phyloP scores from a whole-genome alignment of 1,139 yeast species.

The Nakaseomyces sp. region DNA sequence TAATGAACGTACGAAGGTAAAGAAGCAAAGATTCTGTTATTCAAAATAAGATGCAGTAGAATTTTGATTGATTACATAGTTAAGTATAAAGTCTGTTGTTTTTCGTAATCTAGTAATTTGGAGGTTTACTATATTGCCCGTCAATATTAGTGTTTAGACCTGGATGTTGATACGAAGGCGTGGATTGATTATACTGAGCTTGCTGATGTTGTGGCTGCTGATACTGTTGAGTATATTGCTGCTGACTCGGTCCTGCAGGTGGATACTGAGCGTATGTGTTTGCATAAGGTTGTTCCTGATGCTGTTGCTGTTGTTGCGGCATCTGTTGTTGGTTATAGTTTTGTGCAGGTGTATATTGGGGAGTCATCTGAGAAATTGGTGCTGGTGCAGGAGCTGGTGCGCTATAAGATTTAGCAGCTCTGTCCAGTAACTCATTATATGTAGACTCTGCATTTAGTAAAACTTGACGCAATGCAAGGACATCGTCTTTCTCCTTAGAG shows the following conservation, averaged over 20 bases:
- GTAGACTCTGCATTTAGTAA: slow-evolving; percentile 56
- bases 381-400: slow-evolving; percentile 7
- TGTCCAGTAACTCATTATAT: slow-evolving; percentile 63
- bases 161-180: background rate
- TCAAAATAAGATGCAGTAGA: no score
- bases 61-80: no score
- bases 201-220: slow-evolving; percentile 13
- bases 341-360: background rate
- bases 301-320: slow-evolving; percentile 11
- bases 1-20: no score
- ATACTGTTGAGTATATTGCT: background rate
- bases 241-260: background rate
- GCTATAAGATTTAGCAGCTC: slow-evolving; percentile 23
- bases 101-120: background rate
- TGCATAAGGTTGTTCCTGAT: slow-evolving; percentile 1
- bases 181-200: background rate
- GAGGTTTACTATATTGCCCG: background rate
- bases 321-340: slow-evolving; percentile 4
- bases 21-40: no score
- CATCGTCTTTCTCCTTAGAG: slow-evolving; percentile 63
- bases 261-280: background rate
- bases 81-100: no score
- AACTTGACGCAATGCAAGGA: slow-evolving; percentile 60
- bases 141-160: background rate
- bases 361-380: slow-evolving; percentile 2